Percentiles rank a stretch among this genome's conserved stretches.
These are phyloP conservation scores for Calonectria montana DNA, from an alignment of 2,329 filamentous ascomycete genomes.

Conservation along the genomic window DNA sequence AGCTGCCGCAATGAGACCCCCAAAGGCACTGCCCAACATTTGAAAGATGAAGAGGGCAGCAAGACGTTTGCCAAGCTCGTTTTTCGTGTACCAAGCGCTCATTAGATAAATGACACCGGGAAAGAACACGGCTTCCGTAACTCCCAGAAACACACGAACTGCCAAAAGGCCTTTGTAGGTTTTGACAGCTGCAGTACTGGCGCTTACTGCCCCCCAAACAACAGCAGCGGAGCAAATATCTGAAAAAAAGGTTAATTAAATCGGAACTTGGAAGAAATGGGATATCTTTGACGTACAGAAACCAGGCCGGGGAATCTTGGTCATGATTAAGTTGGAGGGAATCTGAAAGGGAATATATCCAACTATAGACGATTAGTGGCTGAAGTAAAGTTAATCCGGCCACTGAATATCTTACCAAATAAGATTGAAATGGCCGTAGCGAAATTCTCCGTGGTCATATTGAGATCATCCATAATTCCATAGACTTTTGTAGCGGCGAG, in stretches of 20 bases:
- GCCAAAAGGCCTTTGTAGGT: slow-evolving; percentile 48
- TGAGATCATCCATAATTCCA: slow-evolving; percentile 52
- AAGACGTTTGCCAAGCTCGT: slow-evolving; percentile 51
- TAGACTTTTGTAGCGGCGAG: slow-evolving; percentile 53
- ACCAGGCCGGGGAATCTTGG: slow-evolving; percentile 57
- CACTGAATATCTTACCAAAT: slow-evolving; percentile 42
- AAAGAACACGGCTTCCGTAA: slow-evolving; percentile 53
- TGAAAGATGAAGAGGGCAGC: slow-evolving; percentile 50
- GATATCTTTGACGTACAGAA: slow-evolving; percentile 39
- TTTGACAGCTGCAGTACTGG: slow-evolving; percentile 49
- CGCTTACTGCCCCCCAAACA: slow-evolving; percentile 59
- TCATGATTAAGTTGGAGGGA: slow-evolving; percentile 60
- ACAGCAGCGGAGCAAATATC: slow-evolving; percentile 46
- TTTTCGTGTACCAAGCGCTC: slow-evolving; percentile 54
- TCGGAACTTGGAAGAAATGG: too few relatives aligned
- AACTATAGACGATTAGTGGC: neutral
- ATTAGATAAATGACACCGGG: slow-evolving; percentile 54
- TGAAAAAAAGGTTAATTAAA: neutral
- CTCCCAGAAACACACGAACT: slow-evolving; percentile 50
- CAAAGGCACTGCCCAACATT: slow-evolving; percentile 58
- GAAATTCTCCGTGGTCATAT: slow-evolving; percentile 50
- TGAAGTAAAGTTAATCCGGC: fast-evolving
- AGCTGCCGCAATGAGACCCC: slow-evolving; percentile 60
- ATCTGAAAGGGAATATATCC: slow-evolving; percentile 36
- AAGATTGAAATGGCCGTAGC: slow-evolving; percentile 56